Base-by-base conservation (phyloP, 2,329 filamentous ascomycete species). In the Clonostachys byssicola region DNA sequence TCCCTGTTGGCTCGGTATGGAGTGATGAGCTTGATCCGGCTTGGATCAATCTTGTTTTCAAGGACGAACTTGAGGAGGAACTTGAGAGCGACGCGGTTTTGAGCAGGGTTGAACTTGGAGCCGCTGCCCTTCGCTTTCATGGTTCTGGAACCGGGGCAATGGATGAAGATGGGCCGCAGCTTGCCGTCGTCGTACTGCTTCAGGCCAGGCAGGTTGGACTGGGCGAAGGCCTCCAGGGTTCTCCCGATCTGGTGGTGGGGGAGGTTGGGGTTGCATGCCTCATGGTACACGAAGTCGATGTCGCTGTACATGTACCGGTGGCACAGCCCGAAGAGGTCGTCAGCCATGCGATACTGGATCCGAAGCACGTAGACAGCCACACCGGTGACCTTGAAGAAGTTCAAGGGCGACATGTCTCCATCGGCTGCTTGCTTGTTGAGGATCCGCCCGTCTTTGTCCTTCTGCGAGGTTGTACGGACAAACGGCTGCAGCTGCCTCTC, bases 11-110 rank as follows among this genome's bases (percentile, higher is more conserved):
- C 16, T 13, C 23, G 18, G 40, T 41, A 41, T 17, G 40, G 40
- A 13, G 17, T 20, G 14, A 41, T 14, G 14, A 17, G 12, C 17
- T 20, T 23, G 23, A 41, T 41, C 40, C 23, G 40, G 12, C 40
- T 12, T 13, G 12, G 16, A 17, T 41, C 40, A 12, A 41, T 12
- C 12, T 20, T 23, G 3, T 56, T 18, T 49, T 51, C 5, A 49
- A 51, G 3, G 51, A 45, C 2, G 47, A 49, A 36, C 49, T 51
- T 52, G 5, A 52, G 45, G 1, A 47, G 48, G 34, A 51, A 52
- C 16, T 41, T 17, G 40, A 41, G 40, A 10, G 40, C 40, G 6
- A 12, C 17, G 17, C 23, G 16, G 40, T 20, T 18, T 9, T 41
- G 40, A 10, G 16, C 6, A 20, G 17, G 12, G 40, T 41, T 41